Percentiles rank a stretch among this genome's conserved stretches.
These are phyloP conservation scores for Cephaloascus fragrans DNA, from an alignment of 805 yeast genomes.

Conservation along the genomic window DNA sequence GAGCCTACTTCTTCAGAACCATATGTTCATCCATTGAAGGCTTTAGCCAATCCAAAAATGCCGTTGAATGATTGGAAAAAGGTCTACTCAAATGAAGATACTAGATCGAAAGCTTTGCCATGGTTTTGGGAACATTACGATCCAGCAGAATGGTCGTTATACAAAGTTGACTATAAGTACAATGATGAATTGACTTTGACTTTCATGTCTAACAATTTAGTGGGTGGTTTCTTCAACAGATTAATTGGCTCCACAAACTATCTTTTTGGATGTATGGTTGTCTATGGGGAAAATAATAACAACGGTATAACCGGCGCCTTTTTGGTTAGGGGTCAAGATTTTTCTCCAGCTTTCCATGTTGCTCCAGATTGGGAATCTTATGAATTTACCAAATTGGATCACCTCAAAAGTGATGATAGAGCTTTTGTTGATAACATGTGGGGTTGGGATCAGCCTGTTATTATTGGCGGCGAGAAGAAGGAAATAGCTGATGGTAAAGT, in stretches of 20 bases:
- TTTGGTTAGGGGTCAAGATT: conserved; percentile 91
- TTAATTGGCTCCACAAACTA: conserved; percentile 84
- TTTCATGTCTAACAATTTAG: conserved; percentile 95
- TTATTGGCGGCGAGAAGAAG: conserved; percentile 28
- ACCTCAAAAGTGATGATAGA: conserved; percentile 19
- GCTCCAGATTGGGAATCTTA: conserved; percentile 99
- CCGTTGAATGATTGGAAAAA: conserved; percentile 93
- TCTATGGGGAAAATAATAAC: conserved; percentile 97
- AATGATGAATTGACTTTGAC: conserved; percentile 95
- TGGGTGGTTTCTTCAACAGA: conserved; percentile 98
- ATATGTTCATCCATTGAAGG: conserved; percentile 77
- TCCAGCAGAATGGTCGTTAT: conserved; percentile 88
- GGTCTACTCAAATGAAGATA: conserved; percentile 92
- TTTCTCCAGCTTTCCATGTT: conserved; percentile 86
- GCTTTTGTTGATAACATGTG: conserved; percentile 33
- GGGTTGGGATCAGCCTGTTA: conserved; percentile 39
- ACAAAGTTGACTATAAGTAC: conserved; percentile 94
- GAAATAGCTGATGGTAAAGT: conserved; percentile 42
- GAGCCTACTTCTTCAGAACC: conserved; percentile 26
- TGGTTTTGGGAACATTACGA: conserved; percentile 97
- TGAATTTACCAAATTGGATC: conserved; percentile 30
- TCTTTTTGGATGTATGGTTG: conserved; percentile 89
- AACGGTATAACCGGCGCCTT: conserved; percentile 95
- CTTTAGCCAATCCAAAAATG: conserved; percentile 62
- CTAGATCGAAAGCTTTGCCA: conserved; percentile 88